Conservation (phyloP, 1,284 basidiomycete genomes). For the Microbotryomycetes sp. region DNA sequence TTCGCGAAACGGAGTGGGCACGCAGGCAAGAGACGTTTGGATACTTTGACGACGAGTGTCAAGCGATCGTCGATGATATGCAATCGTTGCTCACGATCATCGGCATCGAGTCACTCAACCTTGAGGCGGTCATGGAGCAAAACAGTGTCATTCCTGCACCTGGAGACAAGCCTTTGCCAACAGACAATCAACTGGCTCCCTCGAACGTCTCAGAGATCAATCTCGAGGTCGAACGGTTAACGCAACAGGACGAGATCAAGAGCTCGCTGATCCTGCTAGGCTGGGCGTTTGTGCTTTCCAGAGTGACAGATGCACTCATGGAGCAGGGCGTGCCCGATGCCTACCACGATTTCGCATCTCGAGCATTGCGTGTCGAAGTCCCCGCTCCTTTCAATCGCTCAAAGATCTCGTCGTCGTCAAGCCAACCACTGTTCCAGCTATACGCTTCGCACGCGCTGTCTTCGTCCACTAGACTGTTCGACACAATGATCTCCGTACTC, state of each 20-base stretch:
- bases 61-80: conserved; percentile 57
- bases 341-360: conserved; percentile 29
- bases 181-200: conserved; percentile 43
- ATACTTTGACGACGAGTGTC: conserved; percentile 58
- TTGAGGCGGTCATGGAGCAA: conserved; percentile 60
- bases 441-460: conserved; percentile 40
- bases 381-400: no score
- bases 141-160: conserved; percentile 50
- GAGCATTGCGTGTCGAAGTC: conserved; percentile 23
- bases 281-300: conserved; percentile 64
- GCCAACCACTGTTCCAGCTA: conserved; percentile 39
- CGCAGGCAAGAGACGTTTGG: conserved; percentile 57
- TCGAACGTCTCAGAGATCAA: conserved; percentile 47
- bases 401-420: conserved; percentile 25
- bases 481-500: conserved; percentile 35
- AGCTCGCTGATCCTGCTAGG: conserved; percentile 62
- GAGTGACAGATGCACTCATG: conserved; percentile 37
- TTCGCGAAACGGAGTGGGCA: conserved; percentile 61
- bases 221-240: conserved; percentile 50
- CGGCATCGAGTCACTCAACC: conserved; percentile 67
- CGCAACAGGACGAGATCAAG: conserved; percentile 50
- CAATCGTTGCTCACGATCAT: conserved; percentile 67
- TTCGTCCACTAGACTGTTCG: conserved; percentile 37
- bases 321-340: conserved; percentile 30
- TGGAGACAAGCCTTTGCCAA: conserved; percentile 45